These are phyloP conservation scores for Polyporus tsugae DNA, from an alignment of 1,284 basidiomycete genomes.

Conservation along the genomic window DNA sequence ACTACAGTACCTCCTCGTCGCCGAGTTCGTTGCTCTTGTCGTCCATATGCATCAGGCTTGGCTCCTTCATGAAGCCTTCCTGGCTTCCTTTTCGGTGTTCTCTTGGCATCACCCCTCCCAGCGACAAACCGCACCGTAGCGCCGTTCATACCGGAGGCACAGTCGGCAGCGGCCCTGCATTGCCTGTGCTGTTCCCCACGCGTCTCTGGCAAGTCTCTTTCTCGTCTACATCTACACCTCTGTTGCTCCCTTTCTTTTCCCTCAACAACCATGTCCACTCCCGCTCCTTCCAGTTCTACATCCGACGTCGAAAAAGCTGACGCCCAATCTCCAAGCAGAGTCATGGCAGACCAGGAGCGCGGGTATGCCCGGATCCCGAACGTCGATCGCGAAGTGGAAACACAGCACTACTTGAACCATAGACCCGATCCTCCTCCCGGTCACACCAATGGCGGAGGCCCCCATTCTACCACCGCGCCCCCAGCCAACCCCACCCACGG, in stretches of 20 bases:
- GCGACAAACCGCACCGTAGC: not conserved
- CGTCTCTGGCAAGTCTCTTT: constrained; percentile 23
- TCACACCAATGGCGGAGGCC: not conserved
- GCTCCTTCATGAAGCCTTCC: not conserved
- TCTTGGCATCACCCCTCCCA: not conserved
- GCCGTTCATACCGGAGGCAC: not conserved
- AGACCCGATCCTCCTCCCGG: constrained; percentile 4
- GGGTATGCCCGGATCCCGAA: constrained; percentile 23
- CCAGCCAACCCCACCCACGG: not conserved
- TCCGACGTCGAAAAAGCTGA: constrained; percentile 22
- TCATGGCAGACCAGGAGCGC: constrained; percentile 27
- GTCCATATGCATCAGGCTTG: not conserved
- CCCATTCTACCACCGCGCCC: not conserved
- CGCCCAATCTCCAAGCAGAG: constrained; percentile 16
- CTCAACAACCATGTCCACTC: not conserved
- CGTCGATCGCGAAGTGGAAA: constrained; percentile 16
- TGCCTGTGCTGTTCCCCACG: constrained; percentile 17
- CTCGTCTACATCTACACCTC: not conserved
- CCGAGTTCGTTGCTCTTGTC: not conserved
- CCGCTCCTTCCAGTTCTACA: constrained; percentile 7
- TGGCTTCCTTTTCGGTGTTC: not conserved
- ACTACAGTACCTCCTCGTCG: not conserved
- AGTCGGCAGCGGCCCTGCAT: not conserved
- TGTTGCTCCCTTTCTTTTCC: not conserved
- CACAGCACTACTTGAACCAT: constrained; percentile 8